phyloP scores from a whole-genome alignment of 257 asterid species.

The Ilex asprella region DNA sequence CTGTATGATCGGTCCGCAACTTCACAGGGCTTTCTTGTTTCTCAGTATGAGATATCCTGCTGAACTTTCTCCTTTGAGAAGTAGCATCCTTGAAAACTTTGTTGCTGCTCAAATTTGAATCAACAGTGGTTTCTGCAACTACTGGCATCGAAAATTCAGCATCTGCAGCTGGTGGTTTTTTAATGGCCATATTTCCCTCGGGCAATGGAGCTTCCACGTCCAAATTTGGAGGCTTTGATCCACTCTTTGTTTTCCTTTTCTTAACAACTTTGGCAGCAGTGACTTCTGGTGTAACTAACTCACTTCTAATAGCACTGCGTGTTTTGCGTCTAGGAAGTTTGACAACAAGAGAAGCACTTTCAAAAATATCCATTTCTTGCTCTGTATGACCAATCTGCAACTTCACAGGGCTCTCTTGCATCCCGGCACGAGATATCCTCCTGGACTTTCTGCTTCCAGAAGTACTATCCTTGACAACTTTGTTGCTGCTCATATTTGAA shows the following conservation, averaged over 20 bases:
- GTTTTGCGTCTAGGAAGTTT: conserved; percentile 13
- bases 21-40: conserved; percentile 5
- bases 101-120: conserved; percentile 7
- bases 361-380: conserved; percentile 8
- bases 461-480: conserved; percentile 1
- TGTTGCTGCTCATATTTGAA: conserved; percentile 5
- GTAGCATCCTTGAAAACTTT: conserved; percentile 1
- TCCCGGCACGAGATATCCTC: conserved; percentile 3
- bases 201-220: conserved; percentile 22
- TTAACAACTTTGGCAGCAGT: conserved; percentile 13
- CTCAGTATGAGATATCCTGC: conserved; percentile 3
- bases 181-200: conserved; percentile 12
- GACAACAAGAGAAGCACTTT: conserved; percentile 4
- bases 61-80: conserved; percentile 8
- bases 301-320: conserved; percentile 15
- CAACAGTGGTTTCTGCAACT: conserved; percentile 17
- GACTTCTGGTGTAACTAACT: conserved; percentile 12
- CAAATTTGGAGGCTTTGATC: conserved; percentile 12
- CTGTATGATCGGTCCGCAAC: conserved; percentile 3
- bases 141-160: conserved; percentile 19
- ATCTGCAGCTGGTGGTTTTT: conserved; percentile 10
- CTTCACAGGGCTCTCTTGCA: conserved; percentile 5
- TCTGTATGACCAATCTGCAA: conserved; percentile 4
- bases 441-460: conserved; percentile 9
- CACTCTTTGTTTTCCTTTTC: conserved; percentile 14